Evolutionary conservation across 2,329 filamentous ascomycete genomes (phyloP).

Genomic region (Pseudocercospora pini-densiflorae): DNA sequence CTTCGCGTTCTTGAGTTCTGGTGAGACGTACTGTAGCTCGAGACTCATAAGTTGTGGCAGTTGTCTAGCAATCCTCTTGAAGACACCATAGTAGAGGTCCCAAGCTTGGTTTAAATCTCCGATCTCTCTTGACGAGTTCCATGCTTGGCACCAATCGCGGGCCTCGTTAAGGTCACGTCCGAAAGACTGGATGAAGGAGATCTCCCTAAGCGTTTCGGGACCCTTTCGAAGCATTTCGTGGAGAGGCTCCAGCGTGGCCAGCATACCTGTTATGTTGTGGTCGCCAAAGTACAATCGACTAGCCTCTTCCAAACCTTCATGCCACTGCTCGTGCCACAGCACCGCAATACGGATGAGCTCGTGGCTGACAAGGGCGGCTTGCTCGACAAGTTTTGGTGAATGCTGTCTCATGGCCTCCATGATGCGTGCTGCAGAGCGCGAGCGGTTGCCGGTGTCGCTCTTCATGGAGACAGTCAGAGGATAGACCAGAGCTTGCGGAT

Average conservation of each 20-base stretch:
- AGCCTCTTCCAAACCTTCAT: conserved; percentile 95
- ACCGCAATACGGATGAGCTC: conserved; percentile 97
- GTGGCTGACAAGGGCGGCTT: conserved; percentile 92
- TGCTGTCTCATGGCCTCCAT: conserved; percentile 99
- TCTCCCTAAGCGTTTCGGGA: conserved; percentile 90
- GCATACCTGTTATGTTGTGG: conserved; percentile 98
- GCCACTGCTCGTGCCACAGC: conserved; percentile 98
- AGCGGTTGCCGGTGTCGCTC: conserved; percentile 82
- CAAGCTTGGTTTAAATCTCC: conserved; percentile 97
- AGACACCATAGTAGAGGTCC: conserved; percentile 99
- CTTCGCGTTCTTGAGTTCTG: conserved; percentile 82
- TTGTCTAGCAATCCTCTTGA: conserved; percentile 92
- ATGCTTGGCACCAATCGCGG: conserved; percentile 93
- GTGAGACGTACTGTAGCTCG: conserved; percentile 95
- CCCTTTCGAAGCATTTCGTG: conserved; percentile 90
- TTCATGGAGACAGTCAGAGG: conserved; percentile 98
- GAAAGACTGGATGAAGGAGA: conserved; percentile 97
- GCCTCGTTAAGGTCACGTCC: conserved; percentile 94
- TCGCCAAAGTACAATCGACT: conserved; percentile 97
- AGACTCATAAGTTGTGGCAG: conserved; percentile 89
- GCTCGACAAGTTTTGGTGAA: conserved; percentile 87
- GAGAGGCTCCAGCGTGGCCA: conserved; percentile 83
- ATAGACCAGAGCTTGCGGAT: conserved; percentile 96
- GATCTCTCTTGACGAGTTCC: conserved; percentile 83
- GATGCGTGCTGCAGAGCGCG: conserved; percentile 85